Evolutionary conservation across 345 rosid genomes (phyloP), one percentile per base, ranked within the genome.

Genomic region (Toxicodendron radicans): DNA sequence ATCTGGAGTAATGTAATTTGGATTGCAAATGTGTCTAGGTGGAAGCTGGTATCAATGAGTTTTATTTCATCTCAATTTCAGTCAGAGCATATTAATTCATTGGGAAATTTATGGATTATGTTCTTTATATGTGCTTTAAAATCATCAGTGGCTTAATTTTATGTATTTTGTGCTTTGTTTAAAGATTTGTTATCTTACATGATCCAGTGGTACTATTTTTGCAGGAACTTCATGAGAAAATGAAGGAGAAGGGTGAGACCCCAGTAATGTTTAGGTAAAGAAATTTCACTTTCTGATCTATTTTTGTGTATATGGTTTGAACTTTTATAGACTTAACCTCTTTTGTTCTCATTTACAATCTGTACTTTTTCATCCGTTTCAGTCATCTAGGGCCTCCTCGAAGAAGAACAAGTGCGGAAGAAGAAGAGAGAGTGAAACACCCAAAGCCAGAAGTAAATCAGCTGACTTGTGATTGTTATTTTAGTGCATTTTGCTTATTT

Each of bases 181-280:
- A 74, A 76, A 18, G 32, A 17, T 69, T 63, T 48, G 13, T 70
- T 72, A 32, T 76, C 51, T 75, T 43, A 45, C 48, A 67, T 78
- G 30, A 73, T 23, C 24, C 24, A 49, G 53, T 45, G 62, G 57
- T 63, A 24, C 65, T 56, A 35, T 13, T 38, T 77, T 52, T 43
- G 30, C 83, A 95, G 98, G 99, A 93, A 76, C 87, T 89, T 72
- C 91, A 90, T 66, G 98, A 95, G 57, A 95, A 95, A 83, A 89
- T 91, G 94, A 90, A 87, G 80, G 99, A 95, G 78, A 89, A 89
- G 89, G 98, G 99, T 64, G 99, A 91, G 84, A 76, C 91, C 5
- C 93, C 99, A 38, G 97, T 95, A 77, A 95, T 95, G 99, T 93
- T 95, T 87, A 90, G 98, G 99, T 95, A 79, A 73, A 41, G 46